A percentile compares a stretch with the other conserved stretches of the same genome.
phyloP scores from a whole-genome alignment of 768 basidiomycete species.

The Boletus rubroflammeus region DNA sequence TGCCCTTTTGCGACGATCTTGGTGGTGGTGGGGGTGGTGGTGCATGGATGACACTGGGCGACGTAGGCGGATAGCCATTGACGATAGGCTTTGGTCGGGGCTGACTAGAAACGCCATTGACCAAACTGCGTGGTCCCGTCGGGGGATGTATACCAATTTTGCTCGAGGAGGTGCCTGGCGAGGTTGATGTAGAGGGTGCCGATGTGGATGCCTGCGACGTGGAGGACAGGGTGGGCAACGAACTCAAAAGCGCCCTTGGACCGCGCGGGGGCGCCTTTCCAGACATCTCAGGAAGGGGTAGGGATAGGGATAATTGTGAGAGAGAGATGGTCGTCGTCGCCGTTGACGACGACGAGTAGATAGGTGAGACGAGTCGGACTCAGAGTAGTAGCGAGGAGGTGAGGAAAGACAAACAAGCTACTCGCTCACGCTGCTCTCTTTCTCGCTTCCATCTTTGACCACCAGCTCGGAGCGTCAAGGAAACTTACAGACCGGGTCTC shows the following conservation, averaged over 20 bases:
- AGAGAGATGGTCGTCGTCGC: constrained; percentile 17
- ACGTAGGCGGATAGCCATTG: constrained; percentile 40
- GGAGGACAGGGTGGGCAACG: constrained; percentile 33
- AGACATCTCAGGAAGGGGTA: constrained; percentile 43
- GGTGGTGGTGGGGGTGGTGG: constrained; percentile 34
- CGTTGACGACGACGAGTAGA: constrained; percentile 25
- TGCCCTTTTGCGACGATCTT: constrained; percentile 39
- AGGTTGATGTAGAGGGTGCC: constrained; percentile 33
- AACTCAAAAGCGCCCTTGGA: constrained; percentile 62
- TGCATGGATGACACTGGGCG: constrained; percentile 22
- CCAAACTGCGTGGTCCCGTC: constrained; percentile 62
- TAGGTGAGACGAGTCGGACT: background rate
- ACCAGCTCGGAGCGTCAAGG: background rate
- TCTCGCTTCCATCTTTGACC: constrained; percentile 15
- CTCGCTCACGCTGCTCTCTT: background rate
- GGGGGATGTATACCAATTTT: constrained; percentile 57
- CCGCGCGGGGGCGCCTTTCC: constrained; percentile 76
- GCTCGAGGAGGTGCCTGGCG: constrained; percentile 28
- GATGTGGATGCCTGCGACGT: constrained; percentile 31
- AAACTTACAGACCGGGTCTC: background rate
- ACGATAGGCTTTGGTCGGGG: constrained; percentile 39
- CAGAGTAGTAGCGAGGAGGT: constrained; percentile 9
- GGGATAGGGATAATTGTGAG: background rate
- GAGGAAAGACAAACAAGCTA: constrained; percentile 15
- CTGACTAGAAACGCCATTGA: constrained; percentile 35